Conservation (phyloP, 2,329 filamentous ascomycete species). For the Penicillium freii region DNA sequence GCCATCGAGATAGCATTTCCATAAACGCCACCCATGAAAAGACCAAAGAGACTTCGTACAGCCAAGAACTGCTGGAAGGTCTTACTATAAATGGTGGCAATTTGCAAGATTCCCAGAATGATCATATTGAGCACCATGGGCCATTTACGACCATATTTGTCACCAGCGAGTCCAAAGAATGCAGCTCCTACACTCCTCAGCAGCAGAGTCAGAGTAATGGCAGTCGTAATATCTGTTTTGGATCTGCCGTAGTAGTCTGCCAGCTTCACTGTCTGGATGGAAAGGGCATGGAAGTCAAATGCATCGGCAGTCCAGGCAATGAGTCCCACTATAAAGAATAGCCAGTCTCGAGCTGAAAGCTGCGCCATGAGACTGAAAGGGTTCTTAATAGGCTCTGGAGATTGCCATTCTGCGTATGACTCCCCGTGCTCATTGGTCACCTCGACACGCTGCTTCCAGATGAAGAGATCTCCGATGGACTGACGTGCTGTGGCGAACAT, state of each 20-base stretch:
- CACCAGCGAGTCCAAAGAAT: conserved; percentile 72
- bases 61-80: conserved; percentile 75
- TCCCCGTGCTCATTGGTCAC: conserved; percentile 57
- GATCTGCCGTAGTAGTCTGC: conserved; percentile 57
- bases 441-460: conserved; percentile 71
- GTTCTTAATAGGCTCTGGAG: conserved; percentile 64
- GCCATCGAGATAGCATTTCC: conserved; percentile 77
- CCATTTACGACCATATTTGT: conserved; percentile 76
- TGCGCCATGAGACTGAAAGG: conserved; percentile 67
- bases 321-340: conserved; percentile 74
- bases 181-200: conserved; percentile 73
- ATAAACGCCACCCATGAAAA: conserved; percentile 80
- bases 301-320: conserved; percentile 77
- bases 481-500: conserved; percentile 64
- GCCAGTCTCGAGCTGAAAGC: conserved; percentile 65
- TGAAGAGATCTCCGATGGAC: conserved; percentile 63
- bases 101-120: conserved; percentile 66
- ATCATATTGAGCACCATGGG: conserved; percentile 81
- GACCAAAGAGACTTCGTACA: conserved; percentile 68
- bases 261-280: conserved; percentile 73
- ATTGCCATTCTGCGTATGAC: conserved; percentile 65
- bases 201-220: conserved; percentile 62
- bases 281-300: conserved; percentile 79
- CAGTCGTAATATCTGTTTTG: conserved; percentile 69
- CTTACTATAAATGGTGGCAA: conserved; percentile 72